Evolutionary conservation across 225 moss, liverwort and hornwort species (phyloP), one percentile per base, ranked within the genome.

Genomic region (Polytrichum commune): DNA sequence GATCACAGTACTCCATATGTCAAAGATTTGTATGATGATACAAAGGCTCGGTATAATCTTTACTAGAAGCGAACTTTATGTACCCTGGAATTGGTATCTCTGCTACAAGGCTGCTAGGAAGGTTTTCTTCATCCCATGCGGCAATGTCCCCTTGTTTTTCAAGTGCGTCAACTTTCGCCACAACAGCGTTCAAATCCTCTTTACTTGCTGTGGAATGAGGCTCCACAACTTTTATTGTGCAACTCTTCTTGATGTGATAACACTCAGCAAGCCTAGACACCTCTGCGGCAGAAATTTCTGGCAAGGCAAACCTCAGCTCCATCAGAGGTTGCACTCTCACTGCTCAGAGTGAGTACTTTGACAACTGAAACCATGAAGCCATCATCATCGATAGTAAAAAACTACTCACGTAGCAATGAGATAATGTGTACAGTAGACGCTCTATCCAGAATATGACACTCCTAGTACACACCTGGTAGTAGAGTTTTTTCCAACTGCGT

Each of bases 221-320:
- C 65, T 95, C 95, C 63, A 86, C 77, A 46, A 84, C 83, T 83
- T 88, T 92, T 61, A 92, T 83, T 33, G 83, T 81, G 74, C 90
- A 95, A 71, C 78, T 95, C 67, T 72, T 71, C 60, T 78, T 88
- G 76, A 77, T 89, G 75, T 74, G 27, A 38, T 87, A 89, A 62
- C 67, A 62, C 38, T 88, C 89, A 62, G 89, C 90, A 71, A 91
- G 77, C 74, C 81, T 86, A 60, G 89, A 70, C 53, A 92, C 89
- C 80, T 95, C 92, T 70, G 73, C 69, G 26, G 84, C 83, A 56
- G 89, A 81, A 70, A 95, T 89, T 26, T 87, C 95, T 95, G 92
- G 54, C 46, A 46, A 46, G 13, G 13, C 46, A n/a, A 74, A 70
- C 20, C 8, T 46, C 46, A 46, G 16, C 10, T 46, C 46, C 13